Evolutionary conservation across 257 asterid species (phyloP), one percentile per base, ranked within the genome.

Genomic region (Eustoma russellianum): DNA sequence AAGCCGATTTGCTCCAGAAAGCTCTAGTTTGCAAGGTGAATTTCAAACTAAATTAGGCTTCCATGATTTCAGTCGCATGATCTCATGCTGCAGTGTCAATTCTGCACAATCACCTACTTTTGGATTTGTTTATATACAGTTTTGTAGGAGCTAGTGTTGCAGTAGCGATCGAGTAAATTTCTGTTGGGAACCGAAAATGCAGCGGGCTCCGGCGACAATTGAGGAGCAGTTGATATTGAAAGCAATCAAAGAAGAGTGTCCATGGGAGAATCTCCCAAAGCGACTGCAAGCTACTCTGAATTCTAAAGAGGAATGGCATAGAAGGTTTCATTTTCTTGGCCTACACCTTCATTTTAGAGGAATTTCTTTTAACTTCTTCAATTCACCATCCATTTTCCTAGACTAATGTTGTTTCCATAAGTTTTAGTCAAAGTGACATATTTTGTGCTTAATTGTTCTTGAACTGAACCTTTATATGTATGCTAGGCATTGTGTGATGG

Each of bases 271-370:
- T 65, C 88, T 91, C 55, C 96, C 97, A 28, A 91, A 87, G 76
- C 86, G 98, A 65, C 97, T 91, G 66, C 98, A 91, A 62, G 75
- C 98, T 57, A 79, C 76, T 53, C 66, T 91, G 67, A 84, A 71
- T 73, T 82, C 98, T 58, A 82, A 71, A 71, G 98, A 91, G 34
- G 98, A 91, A 80, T 91, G 97, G 97, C 89, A 91, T 50, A 80
- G 86, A 59, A 82, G 97, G 98, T 24, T 24, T 24, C 30, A 2
- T 24, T 24, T 24, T 24, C 30, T 4, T 24, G 30, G 30, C 30
- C 30, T 91, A 53, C 50, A 9, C 50, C 34, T 54, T 40, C 9
- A 18, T 15, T 34, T 45, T 45, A 15, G 41, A 16, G 30, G 30
- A 2, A 47, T 30, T 45, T 34, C 11, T 1, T 47, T 57, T 12